These are phyloP conservation scores for Chlorociboria aeruginascens DNA, from an alignment of 495 filamentous ascomycete species.

Conservation along the genomic window DNA sequence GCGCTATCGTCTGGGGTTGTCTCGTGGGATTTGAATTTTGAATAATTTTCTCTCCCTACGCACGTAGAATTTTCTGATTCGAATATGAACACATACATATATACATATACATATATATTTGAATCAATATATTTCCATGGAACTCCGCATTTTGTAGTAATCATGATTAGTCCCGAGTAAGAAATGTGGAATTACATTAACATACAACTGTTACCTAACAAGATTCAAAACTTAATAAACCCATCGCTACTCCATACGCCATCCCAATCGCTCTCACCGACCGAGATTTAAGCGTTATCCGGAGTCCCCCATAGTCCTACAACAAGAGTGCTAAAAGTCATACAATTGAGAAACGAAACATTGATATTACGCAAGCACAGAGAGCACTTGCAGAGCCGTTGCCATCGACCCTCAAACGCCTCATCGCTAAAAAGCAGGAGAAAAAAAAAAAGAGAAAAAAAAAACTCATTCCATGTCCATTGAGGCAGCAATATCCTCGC, in stretches of 20 bases:
- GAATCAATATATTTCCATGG: too few relatives aligned
- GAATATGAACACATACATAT: too few relatives aligned
- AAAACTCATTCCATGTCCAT: constrained; percentile 46
- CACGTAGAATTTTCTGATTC: too few relatives aligned
- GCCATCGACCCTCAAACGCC: constrained; percentile 1
- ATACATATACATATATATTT: too few relatives aligned
- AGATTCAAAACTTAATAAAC: neutral
- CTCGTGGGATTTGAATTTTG: constrained; percentile 37
- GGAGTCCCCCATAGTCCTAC: constrained; percentile 3
- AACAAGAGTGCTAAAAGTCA: neutral
- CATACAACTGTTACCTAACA: too few relatives aligned
- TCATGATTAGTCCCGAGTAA: too few relatives aligned
- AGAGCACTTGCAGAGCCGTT: constrained; percentile 3
- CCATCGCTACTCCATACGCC: constrained; percentile 4
- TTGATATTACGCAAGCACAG: constrained; percentile 1
- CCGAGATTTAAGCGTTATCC: constrained; percentile 4
- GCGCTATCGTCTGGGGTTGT: constrained; percentile 39
- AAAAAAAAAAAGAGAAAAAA: constrained; percentile 2
- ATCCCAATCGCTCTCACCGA: constrained; percentile 16
- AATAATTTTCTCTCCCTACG: constrained; percentile 4
- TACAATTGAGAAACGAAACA: constrained; percentile 3
- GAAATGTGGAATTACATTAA: too few relatives aligned
- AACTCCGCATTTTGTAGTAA: too few relatives aligned
- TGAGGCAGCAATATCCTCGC: constrained; percentile 58
- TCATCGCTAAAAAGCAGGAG: neutral